Base-by-base conservation (phyloP, 768 basidiomycete species). In the Trametes gibbosa region DNA sequence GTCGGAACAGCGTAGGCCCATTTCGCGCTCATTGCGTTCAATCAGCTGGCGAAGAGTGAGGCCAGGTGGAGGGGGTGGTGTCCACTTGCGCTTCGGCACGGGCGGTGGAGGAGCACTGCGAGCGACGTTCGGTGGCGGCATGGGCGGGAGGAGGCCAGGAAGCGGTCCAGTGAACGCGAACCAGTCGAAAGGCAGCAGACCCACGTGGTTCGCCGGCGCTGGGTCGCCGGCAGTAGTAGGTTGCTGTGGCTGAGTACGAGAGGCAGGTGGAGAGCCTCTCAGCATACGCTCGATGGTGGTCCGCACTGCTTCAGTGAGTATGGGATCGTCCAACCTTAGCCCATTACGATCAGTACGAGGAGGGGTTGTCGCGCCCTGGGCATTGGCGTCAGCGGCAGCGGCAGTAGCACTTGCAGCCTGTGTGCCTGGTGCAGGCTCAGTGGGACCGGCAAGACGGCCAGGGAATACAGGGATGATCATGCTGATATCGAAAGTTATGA, bases 1-100 rank as follows among this genome's bases (percentile, higher is more conserved):
- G 65, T 91, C 90, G 39, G 75, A 82, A 69, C 90, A 92, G 49
- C 90, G 77, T 65, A 90, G 67, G 0, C 88, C 90, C 21, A 81
- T 79, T 68, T 89, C 87, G 21, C 85, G 81, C 70, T 92, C 90
- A 55, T 82, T 78, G 58, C 81, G 79, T 70, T 92, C 90, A 17
- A 92, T 77, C 6, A 84, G 81, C 69, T 91, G 83, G 25, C 90
- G 86, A 43, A 91, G 72, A 6, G 89, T 88, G 34, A 78, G 79
- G 0, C 89, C 89, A 2, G 89, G 88, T 0, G 86, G 75, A 0
- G 84, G 72, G 0, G 89, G 89, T 1, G 79, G 76, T 2, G 75
- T 72, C 89, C 89, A 91, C 25, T 71, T 60, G 52, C 75, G 79
- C 50, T 76, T 69, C 65, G 79, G 79, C 34, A 67, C 68, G 2